Percentiles rank a stretch among this genome's conserved stretches.
These are phyloP conservation scores for Pyrus communis DNA, from an alignment of 306 rosid species.

Conservation along the genomic window DNA sequence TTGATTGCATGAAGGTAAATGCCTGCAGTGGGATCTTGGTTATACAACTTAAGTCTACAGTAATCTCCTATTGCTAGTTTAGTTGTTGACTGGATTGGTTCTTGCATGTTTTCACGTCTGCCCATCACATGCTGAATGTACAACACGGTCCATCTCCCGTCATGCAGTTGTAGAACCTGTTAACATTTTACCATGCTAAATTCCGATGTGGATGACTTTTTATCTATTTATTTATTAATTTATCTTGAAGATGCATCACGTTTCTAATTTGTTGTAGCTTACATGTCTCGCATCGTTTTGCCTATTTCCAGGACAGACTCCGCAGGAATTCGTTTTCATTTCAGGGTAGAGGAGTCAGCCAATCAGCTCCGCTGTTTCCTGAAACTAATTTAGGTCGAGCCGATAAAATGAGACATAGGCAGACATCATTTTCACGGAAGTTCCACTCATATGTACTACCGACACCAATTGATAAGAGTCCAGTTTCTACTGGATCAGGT, in stretches of 20 bases:
- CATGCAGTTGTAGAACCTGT: neutral
- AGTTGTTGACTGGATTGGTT: neutral
- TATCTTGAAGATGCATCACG: neutral
- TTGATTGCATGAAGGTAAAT: neutral
- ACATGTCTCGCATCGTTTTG: neutral
- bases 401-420: slow-evolving; percentile 60
- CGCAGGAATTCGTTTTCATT: slow-evolving; percentile 45
- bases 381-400: slow-evolving; percentile 50
- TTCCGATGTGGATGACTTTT: slow-evolving; percentile 8
- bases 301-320: slow-evolving; percentile 55
- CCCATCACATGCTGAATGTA: neutral
- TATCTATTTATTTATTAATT: neutral
- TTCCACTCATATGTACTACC: slow-evolving; percentile 85
- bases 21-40: neutral
- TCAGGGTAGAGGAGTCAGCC: slow-evolving; percentile 50
- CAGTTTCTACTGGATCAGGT: slow-evolving; percentile 43
- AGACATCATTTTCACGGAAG: slow-evolving; percentile 64
- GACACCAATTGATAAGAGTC: slow-evolving; percentile 59
- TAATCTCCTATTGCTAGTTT: neutral
- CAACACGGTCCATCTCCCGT: neutral
- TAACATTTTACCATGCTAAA: slow-evolving; percentile 1
- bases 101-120: neutral
- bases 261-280: slow-evolving; percentile 2
- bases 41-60: neutral
- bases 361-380: slow-evolving; percentile 87